A percentile compares a stretch with the other conserved stretches of the same genome.
These are phyloP conservation scores for Aristolochia californica DNA, from an alignment of 164 flowering plant species.

Conservation along the genomic window DNA sequence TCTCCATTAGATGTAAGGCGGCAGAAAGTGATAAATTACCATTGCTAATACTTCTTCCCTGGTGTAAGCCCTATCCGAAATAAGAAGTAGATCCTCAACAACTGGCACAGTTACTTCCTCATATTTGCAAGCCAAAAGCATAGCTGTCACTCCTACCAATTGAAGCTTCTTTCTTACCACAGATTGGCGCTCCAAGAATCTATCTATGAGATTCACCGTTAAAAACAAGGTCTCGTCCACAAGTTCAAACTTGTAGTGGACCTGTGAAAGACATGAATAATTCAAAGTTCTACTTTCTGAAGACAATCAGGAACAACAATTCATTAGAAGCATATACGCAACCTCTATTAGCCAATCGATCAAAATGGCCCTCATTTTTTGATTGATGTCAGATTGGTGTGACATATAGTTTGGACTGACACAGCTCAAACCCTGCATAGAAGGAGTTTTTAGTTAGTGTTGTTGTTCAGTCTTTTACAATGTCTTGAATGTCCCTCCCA, in stretches of 20 bases:
- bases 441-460: neutral
- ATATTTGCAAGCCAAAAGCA: constrained; percentile 90
- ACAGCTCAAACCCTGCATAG: constrained; percentile 42
- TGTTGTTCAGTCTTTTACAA: too few species aligned
- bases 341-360: constrained; percentile 98
- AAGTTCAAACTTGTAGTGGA: constrained; percentile 81
- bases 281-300: neutral
- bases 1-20: neutral
- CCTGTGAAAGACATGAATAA: constrained; percentile 26
- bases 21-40: constrained; percentile 25
- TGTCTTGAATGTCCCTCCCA: too few species aligned
- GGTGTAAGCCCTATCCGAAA: constrained; percentile 73
- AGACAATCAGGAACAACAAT: neutral
- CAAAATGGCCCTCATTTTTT: constrained; percentile 80
- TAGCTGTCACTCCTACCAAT: constrained; percentile 80
- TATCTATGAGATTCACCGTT: constrained; percentile 66
- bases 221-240: constrained; percentile 77
- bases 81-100: constrained; percentile 68
- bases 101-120: constrained; percentile 85
- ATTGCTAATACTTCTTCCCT: constrained; percentile 71
- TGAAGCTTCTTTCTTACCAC: constrained; percentile 75
- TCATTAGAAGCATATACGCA: neutral
- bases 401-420: constrained; percentile 59
- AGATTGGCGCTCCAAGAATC: constrained; percentile 52
- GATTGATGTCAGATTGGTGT: constrained; percentile 64